Percentiles rank a stretch among this genome's conserved stretches.
These are phyloP conservation scores for Cercospora citrullina DNA, from an alignment of 2,329 filamentous ascomycete species.

Conservation along the genomic window DNA sequence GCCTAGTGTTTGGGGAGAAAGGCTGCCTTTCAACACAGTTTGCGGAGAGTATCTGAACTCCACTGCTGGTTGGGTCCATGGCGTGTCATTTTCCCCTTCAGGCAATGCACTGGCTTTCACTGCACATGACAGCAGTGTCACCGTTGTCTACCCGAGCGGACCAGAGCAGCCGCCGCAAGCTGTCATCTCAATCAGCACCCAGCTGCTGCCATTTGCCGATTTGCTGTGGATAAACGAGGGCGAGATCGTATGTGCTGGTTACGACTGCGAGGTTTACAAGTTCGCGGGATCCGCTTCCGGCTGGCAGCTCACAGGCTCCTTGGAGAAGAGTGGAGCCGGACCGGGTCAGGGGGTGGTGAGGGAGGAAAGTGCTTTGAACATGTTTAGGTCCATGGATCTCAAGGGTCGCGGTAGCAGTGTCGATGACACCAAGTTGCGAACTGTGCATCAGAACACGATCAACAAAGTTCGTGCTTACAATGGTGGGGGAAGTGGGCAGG, in stretches of 20 bases:
- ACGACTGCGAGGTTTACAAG: slow-evolving; percentile 84
- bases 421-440: slow-evolving; percentile 92
- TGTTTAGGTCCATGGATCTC: slow-evolving; percentile 98
- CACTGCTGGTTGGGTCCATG: slow-evolving; percentile 94
- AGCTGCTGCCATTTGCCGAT: slow-evolving; percentile 88
- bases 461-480: slow-evolving; percentile 78
- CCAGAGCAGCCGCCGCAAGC: slow-evolving; percentile 88
- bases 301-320: slow-evolving; percentile 79
- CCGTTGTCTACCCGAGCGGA: slow-evolving; percentile 88
- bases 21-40: slow-evolving; percentile 95
- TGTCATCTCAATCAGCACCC: slow-evolving; percentile 86
- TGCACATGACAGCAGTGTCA: slow-evolving; percentile 93
- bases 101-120: slow-evolving; percentile 93
- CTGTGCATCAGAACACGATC: slow-evolving; percentile 95
- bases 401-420: slow-evolving; percentile 77
- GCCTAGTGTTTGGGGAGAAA: slow-evolving; percentile 88
- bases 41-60: slow-evolving; percentile 96
- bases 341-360: slow-evolving; percentile 49
- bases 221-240: slow-evolving; percentile 88
- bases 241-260: slow-evolving; percentile 93
- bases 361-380: slow-evolving; percentile 93
- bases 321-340: slow-evolving; percentile 62
- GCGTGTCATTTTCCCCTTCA: slow-evolving; percentile 86
- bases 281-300: slow-evolving; percentile 76
- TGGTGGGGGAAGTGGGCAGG: slow-evolving; percentile 54